These are phyloP conservation scores for Hypoxylon sp. DNA, from an alignment of 2,329 filamentous ascomycete species.

Conservation along the genomic window DNA sequence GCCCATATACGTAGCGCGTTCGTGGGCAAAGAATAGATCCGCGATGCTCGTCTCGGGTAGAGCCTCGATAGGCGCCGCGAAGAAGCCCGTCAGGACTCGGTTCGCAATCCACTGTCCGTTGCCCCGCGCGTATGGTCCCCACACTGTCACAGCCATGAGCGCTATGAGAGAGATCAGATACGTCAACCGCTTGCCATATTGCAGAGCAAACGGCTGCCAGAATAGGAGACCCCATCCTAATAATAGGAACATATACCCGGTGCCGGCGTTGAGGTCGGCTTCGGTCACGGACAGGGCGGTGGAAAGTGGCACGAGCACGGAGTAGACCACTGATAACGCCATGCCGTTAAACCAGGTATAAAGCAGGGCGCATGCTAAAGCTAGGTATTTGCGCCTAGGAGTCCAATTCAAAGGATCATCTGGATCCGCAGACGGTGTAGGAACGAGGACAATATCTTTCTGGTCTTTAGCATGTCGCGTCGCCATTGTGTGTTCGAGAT, in stretches of 20 bases:
- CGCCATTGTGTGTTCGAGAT: constrained; percentile 55
- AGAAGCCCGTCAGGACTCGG: constrained; percentile 61
- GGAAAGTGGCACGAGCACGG: constrained; percentile 52
- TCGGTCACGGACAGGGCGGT: constrained; percentile 47
- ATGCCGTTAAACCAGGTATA: constrained; percentile 60
- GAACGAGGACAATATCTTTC: constrained; percentile 65
- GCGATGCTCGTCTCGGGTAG: constrained; percentile 62
- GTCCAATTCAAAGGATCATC: constrained; percentile 69
- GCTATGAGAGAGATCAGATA: constrained; percentile 58
- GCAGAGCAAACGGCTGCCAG: constrained; percentile 64
- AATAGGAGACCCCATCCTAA: constrained; percentile 62
- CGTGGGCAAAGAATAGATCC: constrained; percentile 60
- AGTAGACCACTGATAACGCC: constrained; percentile 54
- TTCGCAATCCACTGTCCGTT: constrained; percentile 62
- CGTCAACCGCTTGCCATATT: constrained; percentile 61
- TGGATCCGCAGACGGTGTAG: constrained; percentile 64
- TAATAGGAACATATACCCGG: constrained; percentile 57
- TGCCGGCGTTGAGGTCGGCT: constrained; percentile 52
- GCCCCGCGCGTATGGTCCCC: constrained; percentile 58
- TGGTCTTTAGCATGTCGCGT: constrained; percentile 54
- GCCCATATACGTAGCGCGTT: constrained; percentile 61
- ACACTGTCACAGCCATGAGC: constrained; percentile 55
- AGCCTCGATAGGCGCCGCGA: constrained; percentile 62
- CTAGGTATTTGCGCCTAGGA: constrained; percentile 50
- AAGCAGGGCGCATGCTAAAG: constrained; percentile 50